Base-by-base conservation (phyloP, 306 rosid species). In the Malus fusca region DNA sequence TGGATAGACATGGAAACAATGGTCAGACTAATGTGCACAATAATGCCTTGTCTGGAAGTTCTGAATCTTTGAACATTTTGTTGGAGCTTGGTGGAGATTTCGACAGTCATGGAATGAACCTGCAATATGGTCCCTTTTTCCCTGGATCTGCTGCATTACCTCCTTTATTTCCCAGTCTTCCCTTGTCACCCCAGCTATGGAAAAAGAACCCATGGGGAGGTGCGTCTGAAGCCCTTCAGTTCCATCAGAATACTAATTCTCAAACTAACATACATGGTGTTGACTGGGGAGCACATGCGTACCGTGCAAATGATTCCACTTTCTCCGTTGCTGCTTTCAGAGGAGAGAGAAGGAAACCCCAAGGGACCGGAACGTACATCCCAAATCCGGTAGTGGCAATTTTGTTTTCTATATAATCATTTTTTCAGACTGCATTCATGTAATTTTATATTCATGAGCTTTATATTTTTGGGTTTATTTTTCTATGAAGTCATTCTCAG, bases 351-450 rank as follows among this genome's bases (percentile, higher is more conserved):
- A 86, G 72, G 78, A 90, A 77, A 82, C 85, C 83, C 19, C 88
- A 87, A 73, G 96, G 94, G 86, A 88, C 89, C 1, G 96, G 91
- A 59, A 90, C 94, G 35, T 90, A 87, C 89, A 87, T 90, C 87
- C 96, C 96, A 28, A 90, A 84, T 35, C 56, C 82, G 91, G 93
- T 92, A 88, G 79, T 58, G 84, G 3, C 69, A 62, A 72, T 68
- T 83, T 3, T 22, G 65, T 26, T 71, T 48, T 22, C 11, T 68
- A 46, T 69, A 18, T 26, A 53, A 9, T 69, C 28, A 40, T 63
- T 4, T 66, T 56, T 22, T 66, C 4, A 26, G 73, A 48, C 4
- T 55, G 23, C 59, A 76, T 23, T 67, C 35, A 15, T 51, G 31
- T 75, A 53, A 53, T 46, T 43, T 22, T 65, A 5, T 21, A 7